Conservation (phyloP, 2,329 filamentous ascomycete genomes). For the Cercospora sesami region DNA sequence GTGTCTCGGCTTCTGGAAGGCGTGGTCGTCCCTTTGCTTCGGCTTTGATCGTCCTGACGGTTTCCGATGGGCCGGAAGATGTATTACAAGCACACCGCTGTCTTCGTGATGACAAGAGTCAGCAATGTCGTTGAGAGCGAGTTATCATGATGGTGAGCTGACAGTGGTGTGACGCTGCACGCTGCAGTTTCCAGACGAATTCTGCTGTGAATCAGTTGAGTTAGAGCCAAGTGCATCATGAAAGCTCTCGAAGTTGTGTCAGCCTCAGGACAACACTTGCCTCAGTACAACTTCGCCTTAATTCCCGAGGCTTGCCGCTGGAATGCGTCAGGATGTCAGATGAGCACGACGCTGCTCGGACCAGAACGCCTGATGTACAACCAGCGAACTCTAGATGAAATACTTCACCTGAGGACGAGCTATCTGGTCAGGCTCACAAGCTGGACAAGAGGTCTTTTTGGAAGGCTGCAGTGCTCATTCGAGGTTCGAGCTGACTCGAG, state of each 20-base stretch:
- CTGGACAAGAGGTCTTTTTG: background rate
- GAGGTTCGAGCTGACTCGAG: background rate
- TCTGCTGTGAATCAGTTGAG: background rate
- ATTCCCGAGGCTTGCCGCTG: background rate
- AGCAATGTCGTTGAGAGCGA: background rate
- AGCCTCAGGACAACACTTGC: background rate
- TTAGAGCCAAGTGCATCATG: background rate
- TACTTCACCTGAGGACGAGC: background rate
- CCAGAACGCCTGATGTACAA: background rate
- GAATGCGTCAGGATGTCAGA: background rate
- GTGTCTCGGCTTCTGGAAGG: background rate
- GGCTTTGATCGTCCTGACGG: background rate
- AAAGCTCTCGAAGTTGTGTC: background rate
- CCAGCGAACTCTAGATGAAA: background rate
- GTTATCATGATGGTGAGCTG: background rate
- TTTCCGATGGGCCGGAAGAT: background rate
- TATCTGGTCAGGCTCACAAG: background rate
- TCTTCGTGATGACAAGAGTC: background rate
- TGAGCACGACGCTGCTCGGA: background rate
- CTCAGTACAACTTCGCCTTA: background rate
- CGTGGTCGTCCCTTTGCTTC: background rate
- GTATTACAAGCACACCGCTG: background rate
- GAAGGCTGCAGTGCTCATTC: background rate
- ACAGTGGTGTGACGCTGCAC: background rate
- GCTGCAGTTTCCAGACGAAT: background rate